Conservation (phyloP, 768 basidiomycete species). For the Termitomyces titanicus region DNA sequence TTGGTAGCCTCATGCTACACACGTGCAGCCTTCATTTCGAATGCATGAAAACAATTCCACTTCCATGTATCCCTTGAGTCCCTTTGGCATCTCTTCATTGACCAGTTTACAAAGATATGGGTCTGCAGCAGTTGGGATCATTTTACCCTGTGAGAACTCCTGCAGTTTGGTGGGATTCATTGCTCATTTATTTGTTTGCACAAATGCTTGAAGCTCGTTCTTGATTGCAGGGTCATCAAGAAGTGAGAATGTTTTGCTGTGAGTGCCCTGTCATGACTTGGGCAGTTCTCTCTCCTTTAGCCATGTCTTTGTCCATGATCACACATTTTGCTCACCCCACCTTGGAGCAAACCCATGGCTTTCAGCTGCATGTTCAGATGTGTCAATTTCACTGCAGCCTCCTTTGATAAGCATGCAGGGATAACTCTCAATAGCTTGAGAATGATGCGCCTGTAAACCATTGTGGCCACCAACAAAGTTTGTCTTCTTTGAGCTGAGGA, state of each 20-base stretch:
- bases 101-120: slow-evolving; percentile 25
- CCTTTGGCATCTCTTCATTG: slow-evolving; percentile 30
- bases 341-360: neutral
- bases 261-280: slow-evolving; percentile 19
- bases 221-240: slow-evolving; percentile 23
- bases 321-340: neutral
- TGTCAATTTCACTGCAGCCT: neutral
- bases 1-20: no score
- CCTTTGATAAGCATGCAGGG: no score
- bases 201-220: slow-evolving; percentile 25
- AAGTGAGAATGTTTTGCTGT: slow-evolving; percentile 25
- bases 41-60: slow-evolving; percentile 28
- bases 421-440: no score
- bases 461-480: no score
- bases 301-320: slow-evolving; percentile 18
- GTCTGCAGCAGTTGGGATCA: slow-evolving; percentile 22
- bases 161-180: slow-evolving; percentile 30
- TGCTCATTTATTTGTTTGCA: slow-evolving; percentile 32
- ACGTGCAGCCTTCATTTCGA: slow-evolving; percentile 20
- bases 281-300: slow-evolving; percentile 20
- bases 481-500: no score
- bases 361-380: neutral
- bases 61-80: slow-evolving; percentile 30
- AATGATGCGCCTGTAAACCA: no score
- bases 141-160: slow-evolving; percentile 19